Evolutionary conservation across 176 grass and related monocot genomes (phyloP).

Genomic region (Avena insularis): DNA sequence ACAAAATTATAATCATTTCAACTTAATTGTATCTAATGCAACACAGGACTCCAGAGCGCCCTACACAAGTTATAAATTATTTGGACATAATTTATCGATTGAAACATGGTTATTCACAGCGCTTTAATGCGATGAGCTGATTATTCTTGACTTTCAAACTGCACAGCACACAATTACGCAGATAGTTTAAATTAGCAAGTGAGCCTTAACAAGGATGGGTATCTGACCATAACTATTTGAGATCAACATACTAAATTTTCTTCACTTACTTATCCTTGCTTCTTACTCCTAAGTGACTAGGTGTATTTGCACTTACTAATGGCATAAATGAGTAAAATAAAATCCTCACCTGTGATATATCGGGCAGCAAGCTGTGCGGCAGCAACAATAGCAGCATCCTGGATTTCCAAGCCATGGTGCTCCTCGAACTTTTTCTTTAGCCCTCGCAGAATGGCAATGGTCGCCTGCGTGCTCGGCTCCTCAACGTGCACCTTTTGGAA

Average conservation of each 20-base stretch:
- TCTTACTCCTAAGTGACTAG: background rate
- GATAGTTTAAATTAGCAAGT: background rate
- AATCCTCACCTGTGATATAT: conserved; percentile 16
- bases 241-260: background rate
- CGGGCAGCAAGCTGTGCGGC: conserved; percentile 18
- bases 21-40: background rate
- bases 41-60: background rate
- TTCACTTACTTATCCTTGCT: background rate
- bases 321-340: background rate
- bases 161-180: too few species aligned
- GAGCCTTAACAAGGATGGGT: background rate
- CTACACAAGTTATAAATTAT: background rate
- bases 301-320: background rate
- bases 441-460: conserved; percentile 32
- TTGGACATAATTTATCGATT: background rate
- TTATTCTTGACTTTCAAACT: background rate
- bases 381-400: conserved; percentile 34
- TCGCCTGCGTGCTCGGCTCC: conserved; percentile 5
- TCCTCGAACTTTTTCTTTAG: conserved; percentile 28
- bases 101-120: background rate
- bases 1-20: background rate
- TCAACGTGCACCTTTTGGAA: conserved; percentile 44
- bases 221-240: background rate
- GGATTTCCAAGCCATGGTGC: conserved; percentile 30
- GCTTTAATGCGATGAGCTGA: background rate